Percentiles rank a stretch among this genome's conserved stretches.
Evolutionary conservation across 2,329 filamentous ascomycete genomes (phyloP).

Genomic region (Trichophyton benhamiae): DNA sequence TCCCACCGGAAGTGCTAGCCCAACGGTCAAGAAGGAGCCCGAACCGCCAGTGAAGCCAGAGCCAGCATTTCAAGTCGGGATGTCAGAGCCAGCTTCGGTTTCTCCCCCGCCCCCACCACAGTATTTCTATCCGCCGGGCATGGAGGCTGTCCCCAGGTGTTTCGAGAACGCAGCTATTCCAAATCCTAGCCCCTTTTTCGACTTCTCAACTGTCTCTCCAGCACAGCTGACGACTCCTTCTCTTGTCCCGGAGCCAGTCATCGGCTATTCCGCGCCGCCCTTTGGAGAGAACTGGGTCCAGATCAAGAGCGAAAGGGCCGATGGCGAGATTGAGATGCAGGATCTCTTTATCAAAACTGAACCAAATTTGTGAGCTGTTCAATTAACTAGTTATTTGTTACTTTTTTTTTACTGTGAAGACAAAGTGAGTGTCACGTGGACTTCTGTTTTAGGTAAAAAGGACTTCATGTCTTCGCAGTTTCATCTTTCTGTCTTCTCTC

Average conservation of each 20-base stretch:
- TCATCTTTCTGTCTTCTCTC: background rate
- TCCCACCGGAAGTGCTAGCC: background rate
- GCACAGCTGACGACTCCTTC: constrained; percentile 14
- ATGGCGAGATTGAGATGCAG: constrained; percentile 9
- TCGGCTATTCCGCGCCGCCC: constrained; percentile 9
- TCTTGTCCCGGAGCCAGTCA: constrained; percentile 3
- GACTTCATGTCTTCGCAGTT: background rate
- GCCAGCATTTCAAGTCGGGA: background rate
- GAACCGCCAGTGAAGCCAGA: constrained; percentile 5
- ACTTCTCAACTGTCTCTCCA: constrained; percentile 13
- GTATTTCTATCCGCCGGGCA: background rate
- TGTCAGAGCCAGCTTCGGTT: no score
- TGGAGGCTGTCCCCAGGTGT: background rate
- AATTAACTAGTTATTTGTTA: background rate
- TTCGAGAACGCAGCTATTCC: background rate
- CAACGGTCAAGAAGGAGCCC: constrained; percentile 9
- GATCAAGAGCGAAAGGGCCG: constrained; percentile 17
- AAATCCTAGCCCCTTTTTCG: background rate
- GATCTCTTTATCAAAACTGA: constrained; percentile 19
- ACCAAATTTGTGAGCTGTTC: constrained; percentile 4
- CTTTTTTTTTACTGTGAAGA: background rate
- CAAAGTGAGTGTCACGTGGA: background rate
- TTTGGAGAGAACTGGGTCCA: constrained; percentile 17
- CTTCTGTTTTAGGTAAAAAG: background rate
- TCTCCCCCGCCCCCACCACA: background rate